These are phyloP conservation scores for Verticillium zaregamsianum DNA, from an alignment of 2,329 filamentous ascomycete species.

Conservation along the genomic window DNA sequence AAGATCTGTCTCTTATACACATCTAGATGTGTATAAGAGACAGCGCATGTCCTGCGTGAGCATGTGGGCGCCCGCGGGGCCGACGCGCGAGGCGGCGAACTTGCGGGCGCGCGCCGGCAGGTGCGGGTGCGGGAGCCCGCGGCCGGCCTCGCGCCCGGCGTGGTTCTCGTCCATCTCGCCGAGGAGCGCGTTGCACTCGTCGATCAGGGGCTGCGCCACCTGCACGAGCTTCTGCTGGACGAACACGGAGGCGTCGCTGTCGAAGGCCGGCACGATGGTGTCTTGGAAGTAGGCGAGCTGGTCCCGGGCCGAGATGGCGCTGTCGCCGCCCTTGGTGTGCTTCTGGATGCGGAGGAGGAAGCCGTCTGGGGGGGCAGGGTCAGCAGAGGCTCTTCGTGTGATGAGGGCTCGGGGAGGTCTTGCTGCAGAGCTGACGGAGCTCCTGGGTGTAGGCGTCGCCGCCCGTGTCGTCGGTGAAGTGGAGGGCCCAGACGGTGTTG, in stretches of 20 bases:
- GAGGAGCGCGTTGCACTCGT: slow-evolving; percentile 50
- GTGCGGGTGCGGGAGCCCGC: neutral
- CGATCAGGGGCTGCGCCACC: slow-evolving; percentile 32
- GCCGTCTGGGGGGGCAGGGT: neutral
- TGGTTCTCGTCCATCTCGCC: slow-evolving; percentile 36
- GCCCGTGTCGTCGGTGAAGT: slow-evolving; percentile 24
- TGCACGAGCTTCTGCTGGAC: slow-evolving; percentile 51
- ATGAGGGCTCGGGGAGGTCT: neutral
- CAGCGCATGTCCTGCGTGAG: slow-evolving; percentile 75
- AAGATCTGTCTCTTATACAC: too few species aligned
- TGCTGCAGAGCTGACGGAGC: neutral
- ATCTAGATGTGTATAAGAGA: too few species aligned
- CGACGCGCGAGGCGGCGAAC: slow-evolving; percentile 46
- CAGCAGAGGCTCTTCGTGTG: neutral
- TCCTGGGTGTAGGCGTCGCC: slow-evolving; percentile 17
- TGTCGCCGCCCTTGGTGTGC: slow-evolving; percentile 1
- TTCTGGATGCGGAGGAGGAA: slow-evolving; percentile 3
- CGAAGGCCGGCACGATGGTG: slow-evolving; percentile 52
- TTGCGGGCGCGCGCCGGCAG: slow-evolving; percentile 17
- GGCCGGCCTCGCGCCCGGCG: neutral
- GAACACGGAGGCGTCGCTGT: slow-evolving; percentile 35
- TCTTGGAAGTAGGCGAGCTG: slow-evolving; percentile 43
- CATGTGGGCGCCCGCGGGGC: slow-evolving; percentile 59
- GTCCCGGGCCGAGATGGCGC: slow-evolving; percentile 36
- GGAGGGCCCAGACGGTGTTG: slow-evolving; percentile 53